Evolutionary conservation across 2,329 filamentous ascomycete species (phyloP).

Genomic region (Diaporthe citrichinensis): DNA sequence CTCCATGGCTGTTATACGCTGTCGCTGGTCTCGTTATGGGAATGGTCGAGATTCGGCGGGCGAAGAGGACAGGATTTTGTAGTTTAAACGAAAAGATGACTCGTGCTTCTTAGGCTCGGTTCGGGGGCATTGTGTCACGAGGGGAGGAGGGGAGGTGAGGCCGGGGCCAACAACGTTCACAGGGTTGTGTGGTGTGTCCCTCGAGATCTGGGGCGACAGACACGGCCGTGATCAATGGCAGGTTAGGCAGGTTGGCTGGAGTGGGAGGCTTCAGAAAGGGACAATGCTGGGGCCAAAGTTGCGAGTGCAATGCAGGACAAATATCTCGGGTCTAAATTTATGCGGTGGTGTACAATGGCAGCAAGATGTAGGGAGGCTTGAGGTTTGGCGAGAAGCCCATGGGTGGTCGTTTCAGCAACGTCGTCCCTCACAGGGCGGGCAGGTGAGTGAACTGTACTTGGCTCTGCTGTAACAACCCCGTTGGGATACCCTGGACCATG

Average conservation of each 20-base stretch:
- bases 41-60: neutral
- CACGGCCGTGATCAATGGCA: conserved; percentile 39
- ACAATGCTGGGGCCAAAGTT: neutral
- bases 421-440: conserved; percentile 21
- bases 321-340: conserved; percentile 33
- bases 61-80: conserved; percentile 18
- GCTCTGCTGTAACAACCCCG: conserved; percentile 20
- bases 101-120: conserved; percentile 38
- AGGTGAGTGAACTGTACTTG: conserved; percentile 15
- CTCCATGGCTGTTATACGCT: conserved; percentile 36
- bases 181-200: conserved; percentile 7
- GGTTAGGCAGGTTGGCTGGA: neutral
- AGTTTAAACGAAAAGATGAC: conserved; percentile 31
- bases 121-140: conserved; percentile 33
- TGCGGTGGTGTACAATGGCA: conserved; percentile 9
- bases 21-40: conserved; percentile 12
- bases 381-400: conserved; percentile 24
- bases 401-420: conserved; percentile 26
- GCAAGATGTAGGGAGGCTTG: conserved; percentile 13
- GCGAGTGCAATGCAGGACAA: conserved; percentile 5
- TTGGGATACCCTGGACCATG: conserved; percentile 25
- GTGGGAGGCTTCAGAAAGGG: conserved; percentile 3
- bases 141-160: neutral
- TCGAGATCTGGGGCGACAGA: conserved; percentile 37
- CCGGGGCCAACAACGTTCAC: conserved; percentile 14